Evolutionary conservation across 768 basidiomycete species (phyloP).

Genomic region (Podaxis rugospora): DNA sequence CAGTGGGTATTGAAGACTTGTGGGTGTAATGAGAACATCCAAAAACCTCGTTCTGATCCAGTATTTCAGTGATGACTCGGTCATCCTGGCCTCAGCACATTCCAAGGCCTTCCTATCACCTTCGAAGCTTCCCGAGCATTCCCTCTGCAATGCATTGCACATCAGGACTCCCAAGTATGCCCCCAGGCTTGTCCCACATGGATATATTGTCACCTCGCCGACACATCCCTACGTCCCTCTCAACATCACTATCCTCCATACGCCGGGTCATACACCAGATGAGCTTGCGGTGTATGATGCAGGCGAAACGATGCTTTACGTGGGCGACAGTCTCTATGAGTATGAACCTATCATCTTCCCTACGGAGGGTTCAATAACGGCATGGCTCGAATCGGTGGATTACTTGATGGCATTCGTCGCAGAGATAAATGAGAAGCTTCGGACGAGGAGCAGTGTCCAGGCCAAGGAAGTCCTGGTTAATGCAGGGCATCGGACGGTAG

Average conservation of each 20-base stretch:
- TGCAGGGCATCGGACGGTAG: conserved; percentile 44
- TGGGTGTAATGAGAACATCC: conserved; percentile 14
- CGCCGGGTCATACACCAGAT: conserved; percentile 57
- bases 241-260: conserved; percentile 44
- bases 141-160: conserved; percentile 38
- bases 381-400: conserved; percentile 44
- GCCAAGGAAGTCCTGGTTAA: conserved; percentile 35
- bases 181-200: conserved; percentile 42
- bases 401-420: conserved; percentile 37
- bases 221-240: conserved; percentile 20
- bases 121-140: conserved; percentile 36
- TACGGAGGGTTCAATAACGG: conserved; percentile 44
- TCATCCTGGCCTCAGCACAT: conserved; percentile 44
- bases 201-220: conserved; percentile 25
- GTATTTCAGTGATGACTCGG: conserved; percentile 31
- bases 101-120: conserved; percentile 39
- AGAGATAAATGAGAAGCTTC: conserved; percentile 16
- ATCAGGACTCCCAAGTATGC: conserved; percentile 41
- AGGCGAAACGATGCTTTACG: conserved; percentile 47
- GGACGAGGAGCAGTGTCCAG: neutral
- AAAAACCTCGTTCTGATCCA: neutral
- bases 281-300: conserved; percentile 51
- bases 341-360: conserved; percentile 53
- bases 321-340: conserved; percentile 56
- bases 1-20: conserved; percentile 51